phyloP scores from a whole-genome alignment of 2,329 filamentous ascomycete genomes.

The Fonsecaea nubica region DNA sequence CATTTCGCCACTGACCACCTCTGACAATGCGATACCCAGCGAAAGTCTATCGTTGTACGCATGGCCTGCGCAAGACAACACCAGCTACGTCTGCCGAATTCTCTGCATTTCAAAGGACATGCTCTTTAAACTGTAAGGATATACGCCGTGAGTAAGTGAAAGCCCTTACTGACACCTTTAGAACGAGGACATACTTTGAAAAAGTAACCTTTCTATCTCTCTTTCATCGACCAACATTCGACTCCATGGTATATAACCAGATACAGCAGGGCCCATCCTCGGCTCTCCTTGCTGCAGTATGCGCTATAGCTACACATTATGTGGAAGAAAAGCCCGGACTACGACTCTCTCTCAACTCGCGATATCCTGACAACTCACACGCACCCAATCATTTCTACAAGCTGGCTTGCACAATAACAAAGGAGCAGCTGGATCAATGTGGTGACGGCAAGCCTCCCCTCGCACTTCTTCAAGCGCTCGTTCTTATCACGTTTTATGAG shows the following conservation, averaged over 20 bases:
- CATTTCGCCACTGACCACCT: slow-evolving; percentile 4
- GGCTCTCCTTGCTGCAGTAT: slow-evolving; percentile 14
- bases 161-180: not conserved
- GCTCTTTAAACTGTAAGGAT: slow-evolving; percentile 13
- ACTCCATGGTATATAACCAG: slow-evolving; percentile 9
- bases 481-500: slow-evolving; percentile 18
- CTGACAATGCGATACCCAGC: not conserved
- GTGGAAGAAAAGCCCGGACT: not conserved
- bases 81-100: not conserved
- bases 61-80: slow-evolving; percentile 4
- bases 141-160: no score
- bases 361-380: not conserved
- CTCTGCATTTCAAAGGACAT: slow-evolving; percentile 2
- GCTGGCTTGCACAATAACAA: slow-evolving; percentile 12
- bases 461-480: slow-evolving; percentile 11
- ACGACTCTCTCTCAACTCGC: not conserved
- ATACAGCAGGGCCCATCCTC: not conserved
- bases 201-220: slow-evolving; percentile 19
- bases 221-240: slow-evolving; percentile 15
- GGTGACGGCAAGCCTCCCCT: slow-evolving; percentile 16
- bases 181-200: slow-evolving; percentile 13
- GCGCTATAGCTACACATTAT: slow-evolving; percentile 14
- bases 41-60: not conserved
- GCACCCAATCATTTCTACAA: slow-evolving; percentile 8
- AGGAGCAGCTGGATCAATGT: slow-evolving; percentile 10